These are phyloP conservation scores for Clarireedia paspali DNA, from an alignment of 2,329 filamentous ascomycete genomes.

Conservation along the genomic window DNA sequence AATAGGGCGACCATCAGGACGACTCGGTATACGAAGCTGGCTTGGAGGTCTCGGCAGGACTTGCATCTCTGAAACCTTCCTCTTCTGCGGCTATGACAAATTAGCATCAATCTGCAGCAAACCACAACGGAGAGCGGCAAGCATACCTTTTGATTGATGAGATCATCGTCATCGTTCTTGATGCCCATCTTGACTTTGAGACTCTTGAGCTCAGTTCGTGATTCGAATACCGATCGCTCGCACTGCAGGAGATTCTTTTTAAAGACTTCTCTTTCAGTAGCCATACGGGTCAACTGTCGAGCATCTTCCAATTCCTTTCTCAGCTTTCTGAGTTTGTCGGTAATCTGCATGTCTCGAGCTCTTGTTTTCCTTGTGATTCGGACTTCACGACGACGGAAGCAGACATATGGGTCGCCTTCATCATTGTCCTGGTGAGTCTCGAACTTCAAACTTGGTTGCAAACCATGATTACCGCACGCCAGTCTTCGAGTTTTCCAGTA, in stretches of 20 bases:
- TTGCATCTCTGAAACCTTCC: slow-evolving; percentile 52
- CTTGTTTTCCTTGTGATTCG: slow-evolving; percentile 92
- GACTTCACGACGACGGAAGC: slow-evolving; percentile 91
- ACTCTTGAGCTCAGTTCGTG: slow-evolving; percentile 74
- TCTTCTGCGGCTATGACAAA: slow-evolving; percentile 55
- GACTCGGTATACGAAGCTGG: slow-evolving; percentile 61
- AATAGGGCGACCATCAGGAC: slow-evolving; percentile 60
- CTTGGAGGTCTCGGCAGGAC: slow-evolving; percentile 51
- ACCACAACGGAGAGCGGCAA: slow-evolving; percentile 25
- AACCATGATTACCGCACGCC: slow-evolving; percentile 57
- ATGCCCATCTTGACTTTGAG: slow-evolving; percentile 83
- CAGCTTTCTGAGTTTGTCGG: slow-evolving; percentile 88
- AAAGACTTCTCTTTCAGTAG: slow-evolving; percentile 71
- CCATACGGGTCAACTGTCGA: slow-evolving; percentile 68
- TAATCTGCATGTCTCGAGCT: slow-evolving; percentile 85
- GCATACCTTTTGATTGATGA: slow-evolving; percentile 86
- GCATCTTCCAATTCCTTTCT: slow-evolving; percentile 87
- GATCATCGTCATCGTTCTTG: slow-evolving; percentile 81
- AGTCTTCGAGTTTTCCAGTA: slow-evolving; percentile 76
- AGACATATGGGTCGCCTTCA: slow-evolving; percentile 94
- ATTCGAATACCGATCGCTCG: slow-evolving; percentile 74
- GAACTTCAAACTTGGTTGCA: slow-evolving; percentile 80
- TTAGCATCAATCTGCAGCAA: slow-evolving; percentile 3
- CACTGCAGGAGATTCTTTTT: slow-evolving; percentile 69
- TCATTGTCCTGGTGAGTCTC: slow-evolving; percentile 92